These are phyloP conservation scores for Fagopyrum esculentum DNA, from an alignment of 148 eudicot species.

Conservation along the genomic window DNA sequence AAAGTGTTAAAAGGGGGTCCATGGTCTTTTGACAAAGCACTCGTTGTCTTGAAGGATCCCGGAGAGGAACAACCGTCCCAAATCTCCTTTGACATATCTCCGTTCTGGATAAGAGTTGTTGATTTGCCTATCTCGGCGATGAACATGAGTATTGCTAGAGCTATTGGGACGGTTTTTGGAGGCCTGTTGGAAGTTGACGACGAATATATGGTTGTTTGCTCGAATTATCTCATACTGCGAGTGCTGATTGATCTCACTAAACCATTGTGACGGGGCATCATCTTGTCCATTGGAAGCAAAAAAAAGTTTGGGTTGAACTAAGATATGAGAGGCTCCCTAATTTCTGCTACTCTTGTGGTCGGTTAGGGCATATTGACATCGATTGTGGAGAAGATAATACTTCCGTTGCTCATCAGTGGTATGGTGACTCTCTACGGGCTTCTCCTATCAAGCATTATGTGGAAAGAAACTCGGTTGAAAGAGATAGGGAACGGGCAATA, in stretches of 20 bases:
- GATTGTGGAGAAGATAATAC: not conserved
- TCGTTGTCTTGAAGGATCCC: not conserved
- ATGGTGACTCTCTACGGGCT: no score
- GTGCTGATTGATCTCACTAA: not conserved
- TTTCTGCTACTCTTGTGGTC: not conserved
- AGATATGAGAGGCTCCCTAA: not conserved
- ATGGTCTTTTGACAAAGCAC: not conserved
- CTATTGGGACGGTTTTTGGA: not conserved
- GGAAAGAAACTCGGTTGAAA: no score
- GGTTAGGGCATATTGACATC: not conserved
- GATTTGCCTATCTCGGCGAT: no score
- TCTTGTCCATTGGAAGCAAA: not conserved
- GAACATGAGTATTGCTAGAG: no score
- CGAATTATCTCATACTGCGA: not conserved
- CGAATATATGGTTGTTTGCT: not conserved
- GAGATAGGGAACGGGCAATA: no score
- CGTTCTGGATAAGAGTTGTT: no score
- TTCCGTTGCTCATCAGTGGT: no score
- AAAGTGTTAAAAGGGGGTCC: not conserved
- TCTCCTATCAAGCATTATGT: no score
- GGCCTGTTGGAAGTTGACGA: not conserved
- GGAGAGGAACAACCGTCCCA: not conserved
- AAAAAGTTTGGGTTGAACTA: no score
- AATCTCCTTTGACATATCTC: not conserved
- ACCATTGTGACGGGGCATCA: not conserved